Evolutionary conservation across 2,329 filamentous ascomycete species (phyloP).

Genomic region (Aspergillus chevalieri): DNA sequence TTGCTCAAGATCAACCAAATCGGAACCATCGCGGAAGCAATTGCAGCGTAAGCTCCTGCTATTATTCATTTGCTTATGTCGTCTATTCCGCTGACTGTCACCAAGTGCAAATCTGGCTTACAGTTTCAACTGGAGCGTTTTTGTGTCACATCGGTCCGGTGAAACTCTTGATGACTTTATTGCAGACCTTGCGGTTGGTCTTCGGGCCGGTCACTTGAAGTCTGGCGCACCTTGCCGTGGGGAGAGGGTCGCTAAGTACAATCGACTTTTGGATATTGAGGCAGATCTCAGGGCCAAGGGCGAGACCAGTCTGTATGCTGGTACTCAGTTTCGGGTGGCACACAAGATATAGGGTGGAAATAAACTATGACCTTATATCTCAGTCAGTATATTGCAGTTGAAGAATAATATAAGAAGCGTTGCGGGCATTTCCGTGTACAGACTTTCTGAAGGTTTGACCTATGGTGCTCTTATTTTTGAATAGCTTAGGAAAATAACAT

Average conservation of each 20-base stretch:
- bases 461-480: background rate
- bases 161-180: conserved; percentile 43
- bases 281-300: conserved; percentile 20
- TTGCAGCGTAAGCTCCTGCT: conserved; percentile 28
- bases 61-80: background rate
- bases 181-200: conserved; percentile 36
- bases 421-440: no score
- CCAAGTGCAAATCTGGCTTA: conserved; percentile 27
- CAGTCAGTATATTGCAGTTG: no score
- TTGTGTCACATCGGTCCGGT: conserved; percentile 40
- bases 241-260: conserved; percentile 41
- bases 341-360: background rate
- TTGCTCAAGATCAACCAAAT: conserved; percentile 42
- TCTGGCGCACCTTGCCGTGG: conserved; percentile 36
- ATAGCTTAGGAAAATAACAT: background rate
- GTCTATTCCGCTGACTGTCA: background rate
- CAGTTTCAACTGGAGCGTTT: conserved; percentile 34
- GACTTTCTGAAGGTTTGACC: no score
- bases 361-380: background rate
- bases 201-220: conserved; percentile 38
- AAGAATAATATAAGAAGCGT: no score
- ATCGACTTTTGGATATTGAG: conserved; percentile 42
- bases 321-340: conserved; percentile 4
- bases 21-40: conserved; percentile 37
- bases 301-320: conserved; percentile 21